Evolutionary conservation across 768 basidiomycete genomes (phyloP), one percentile per base, ranked within the genome.

Genomic region (Pilatotrama ljubarskyi): DNA sequence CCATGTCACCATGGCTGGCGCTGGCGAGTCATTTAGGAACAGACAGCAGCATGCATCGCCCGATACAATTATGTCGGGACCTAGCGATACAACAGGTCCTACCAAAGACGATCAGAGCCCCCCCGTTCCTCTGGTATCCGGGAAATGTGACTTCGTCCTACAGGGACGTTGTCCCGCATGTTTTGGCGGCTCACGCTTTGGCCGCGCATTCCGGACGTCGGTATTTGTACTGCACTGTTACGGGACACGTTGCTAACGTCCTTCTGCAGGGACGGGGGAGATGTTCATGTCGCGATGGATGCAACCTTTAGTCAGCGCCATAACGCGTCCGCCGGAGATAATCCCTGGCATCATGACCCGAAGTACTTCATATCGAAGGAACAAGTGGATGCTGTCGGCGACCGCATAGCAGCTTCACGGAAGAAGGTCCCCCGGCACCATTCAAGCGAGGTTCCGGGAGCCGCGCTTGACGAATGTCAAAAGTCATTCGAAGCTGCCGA

Each of bases 271-370:
- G 63, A 75, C 1, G 75, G 78, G 0, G 72, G 69, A 1, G 75
- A 79, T 52, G 65, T 78, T 9, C 76, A 77, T 38, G 61, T 79
- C 0, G 69, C 69, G 0, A 66, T 68, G 0, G 76, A 79, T 66
- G 75, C 75, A 0, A 77, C 76, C 38, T 78, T 79, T 57, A 73
- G 76, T 47, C 75, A 80, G 54, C 62, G 69, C 0, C 78, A 81
- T 51, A 49, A 67, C 2, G 18, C 47, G 0, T 49, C 58, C 4
- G 72, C 69, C 0, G 75, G 75, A 4, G 69, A 78, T 43, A 68
- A 72, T 22, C 72, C 74, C 0, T 22, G 48, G 5, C 75, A 75
- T 24, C 73, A 77, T 25, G 60, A 74, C 1, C 73, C 74, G 0
- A 48, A 56, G 0, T 74, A 73, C 38, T 68, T 80, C 29, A 29